These are phyloP conservation scores for Annulohypoxylon nitens DNA, from an alignment of 495 filamentous ascomycete species.

Conservation along the genomic window DNA sequence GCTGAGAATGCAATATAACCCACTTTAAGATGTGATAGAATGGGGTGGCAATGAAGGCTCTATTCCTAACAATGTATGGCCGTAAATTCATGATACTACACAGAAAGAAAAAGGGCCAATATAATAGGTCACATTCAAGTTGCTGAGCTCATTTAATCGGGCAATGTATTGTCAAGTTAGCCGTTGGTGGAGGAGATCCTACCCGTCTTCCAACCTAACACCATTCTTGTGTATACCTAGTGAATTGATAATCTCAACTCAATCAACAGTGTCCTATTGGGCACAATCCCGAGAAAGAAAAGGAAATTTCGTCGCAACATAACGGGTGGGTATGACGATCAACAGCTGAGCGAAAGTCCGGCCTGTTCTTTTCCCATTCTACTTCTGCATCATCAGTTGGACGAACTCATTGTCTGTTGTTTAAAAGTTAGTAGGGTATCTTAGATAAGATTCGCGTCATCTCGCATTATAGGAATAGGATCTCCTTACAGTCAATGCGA, in stretches of 20 bases:
- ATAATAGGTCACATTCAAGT: conserved; percentile 22
- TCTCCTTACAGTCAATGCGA: conserved; percentile 85
- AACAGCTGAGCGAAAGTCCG: conserved; percentile 38
- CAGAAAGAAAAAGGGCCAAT: not conserved
- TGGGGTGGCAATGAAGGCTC: not conserved
- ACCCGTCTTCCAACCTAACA: conserved; percentile 46
- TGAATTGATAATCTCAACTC: conserved; percentile 25
- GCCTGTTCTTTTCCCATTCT: conserved; percentile 54
- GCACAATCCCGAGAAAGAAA: conserved; percentile 37
- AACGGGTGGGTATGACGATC: conserved; percentile 49
- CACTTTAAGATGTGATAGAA: too few species aligned
- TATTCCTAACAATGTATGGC: not conserved
- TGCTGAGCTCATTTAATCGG: conserved; percentile 26
- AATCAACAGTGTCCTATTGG: conserved; percentile 33
- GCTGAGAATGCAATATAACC: too few species aligned
- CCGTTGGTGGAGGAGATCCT: conserved; percentile 42
- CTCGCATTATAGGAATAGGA: conserved; percentile 12
- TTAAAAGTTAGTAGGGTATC: not conserved
- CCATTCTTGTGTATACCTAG: conserved; percentile 44
- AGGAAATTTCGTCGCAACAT: conserved; percentile 48
- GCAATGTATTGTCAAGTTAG: conserved; percentile 42
- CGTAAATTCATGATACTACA: not conserved
- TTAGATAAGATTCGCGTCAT: not conserved
- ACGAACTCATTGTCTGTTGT: conserved; percentile 97
- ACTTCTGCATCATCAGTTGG: conserved; percentile 99